Evolutionary conservation across 495 filamentous ascomycete species (phyloP).

Genomic region (Chaetomium cochliodes): DNA sequence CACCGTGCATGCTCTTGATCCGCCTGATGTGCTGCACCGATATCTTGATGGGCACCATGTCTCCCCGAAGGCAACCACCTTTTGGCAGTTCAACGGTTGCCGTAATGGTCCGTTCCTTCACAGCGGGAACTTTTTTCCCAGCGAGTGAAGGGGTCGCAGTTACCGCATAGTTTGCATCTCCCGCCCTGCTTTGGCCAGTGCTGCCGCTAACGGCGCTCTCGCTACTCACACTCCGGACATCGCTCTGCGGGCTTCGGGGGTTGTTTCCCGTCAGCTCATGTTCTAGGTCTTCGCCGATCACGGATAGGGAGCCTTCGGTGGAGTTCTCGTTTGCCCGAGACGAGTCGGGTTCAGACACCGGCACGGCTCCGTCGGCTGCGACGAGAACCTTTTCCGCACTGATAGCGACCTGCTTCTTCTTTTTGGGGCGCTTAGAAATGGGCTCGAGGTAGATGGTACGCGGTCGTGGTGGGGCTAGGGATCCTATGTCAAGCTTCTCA

Average conservation of each 20-base stretch:
- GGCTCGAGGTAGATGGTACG: constrained; percentile 81
- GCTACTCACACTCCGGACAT: constrained; percentile 49
- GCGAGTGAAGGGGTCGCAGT: constrained; percentile 12
- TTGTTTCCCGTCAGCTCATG: constrained; percentile 28
- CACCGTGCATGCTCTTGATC: constrained; percentile 84
- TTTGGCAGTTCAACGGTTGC: constrained; percentile 80
- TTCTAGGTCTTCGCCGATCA: constrained; percentile 39
- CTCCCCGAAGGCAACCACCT: constrained; percentile 83
- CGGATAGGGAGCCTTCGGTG: constrained; percentile 42
- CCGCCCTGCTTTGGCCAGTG: constrained; percentile 41
- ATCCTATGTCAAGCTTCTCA: constrained; percentile 64
- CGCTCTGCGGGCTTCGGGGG: constrained; percentile 40
- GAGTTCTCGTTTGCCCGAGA: constrained; percentile 44
- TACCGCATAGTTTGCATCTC: constrained; percentile 31
- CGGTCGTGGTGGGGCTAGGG: constrained; percentile 56
- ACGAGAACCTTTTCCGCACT: constrained; percentile 29
- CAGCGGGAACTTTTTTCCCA: constrained; percentile 23
- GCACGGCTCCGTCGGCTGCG: constrained; percentile 33
- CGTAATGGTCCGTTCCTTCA: constrained; percentile 68
- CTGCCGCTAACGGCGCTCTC: constrained; percentile 47
- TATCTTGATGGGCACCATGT: constrained; percentile 75
- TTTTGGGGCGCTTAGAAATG: constrained; percentile 56
- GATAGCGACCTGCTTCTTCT: constrained; percentile 39
- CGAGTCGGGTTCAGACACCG: constrained; percentile 41
- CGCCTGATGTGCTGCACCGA: constrained; percentile 80